These are phyloP conservation scores for Drechslerella stenobrocha DNA, from an alignment of 2,329 filamentous ascomycete species.

Conservation along the genomic window DNA sequence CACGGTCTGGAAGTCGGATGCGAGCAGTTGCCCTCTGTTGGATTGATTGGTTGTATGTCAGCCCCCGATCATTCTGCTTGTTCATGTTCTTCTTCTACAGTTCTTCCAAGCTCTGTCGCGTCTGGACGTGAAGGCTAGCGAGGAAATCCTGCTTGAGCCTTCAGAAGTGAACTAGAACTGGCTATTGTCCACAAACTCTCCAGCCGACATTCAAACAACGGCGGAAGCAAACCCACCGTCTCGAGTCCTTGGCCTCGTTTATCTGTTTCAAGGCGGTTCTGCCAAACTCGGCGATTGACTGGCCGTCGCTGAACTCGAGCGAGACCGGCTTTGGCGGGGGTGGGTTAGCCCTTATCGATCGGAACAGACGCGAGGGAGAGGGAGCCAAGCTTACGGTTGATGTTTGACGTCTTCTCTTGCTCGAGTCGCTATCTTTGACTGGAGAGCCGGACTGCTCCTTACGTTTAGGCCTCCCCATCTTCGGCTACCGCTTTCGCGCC, in stretches of 20 bases:
- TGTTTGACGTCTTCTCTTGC: conserved; percentile 35
- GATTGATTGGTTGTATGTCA: conserved; percentile 19
- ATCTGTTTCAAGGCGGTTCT: conserved; percentile 15
- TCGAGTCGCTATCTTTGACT: conserved; percentile 29
- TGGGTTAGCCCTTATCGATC: conserved; percentile 12
- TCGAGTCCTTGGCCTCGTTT: conserved; percentile 33
- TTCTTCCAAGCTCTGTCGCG: background rate
- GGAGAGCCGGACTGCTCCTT: conserved; percentile 46
- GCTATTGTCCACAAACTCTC: conserved; percentile 8
- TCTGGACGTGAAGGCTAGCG: no score
- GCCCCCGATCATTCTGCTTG: background rate
- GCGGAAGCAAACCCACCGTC: conserved; percentile 23
- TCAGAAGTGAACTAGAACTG: no score
- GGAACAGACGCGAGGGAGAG: background rate
- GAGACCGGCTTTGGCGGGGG: conserved; percentile 22
- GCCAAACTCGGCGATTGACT: conserved; percentile 37
- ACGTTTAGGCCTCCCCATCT: conserved; percentile 44
- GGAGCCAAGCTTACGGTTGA: conserved; percentile 22
- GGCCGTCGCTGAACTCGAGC: conserved; percentile 24
- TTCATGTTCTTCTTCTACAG: background rate
- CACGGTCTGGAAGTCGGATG: conserved; percentile 33
- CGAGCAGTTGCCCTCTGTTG: conserved; percentile 29
- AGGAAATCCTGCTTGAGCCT: no score
- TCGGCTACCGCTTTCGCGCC: conserved; percentile 25
- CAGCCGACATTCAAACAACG: background rate